A percentile compares a stretch with the other conserved stretches of the same genome.
phyloP scores from a whole-genome alignment of 345 rosid genomes.

The Pistacia vera region DNA sequence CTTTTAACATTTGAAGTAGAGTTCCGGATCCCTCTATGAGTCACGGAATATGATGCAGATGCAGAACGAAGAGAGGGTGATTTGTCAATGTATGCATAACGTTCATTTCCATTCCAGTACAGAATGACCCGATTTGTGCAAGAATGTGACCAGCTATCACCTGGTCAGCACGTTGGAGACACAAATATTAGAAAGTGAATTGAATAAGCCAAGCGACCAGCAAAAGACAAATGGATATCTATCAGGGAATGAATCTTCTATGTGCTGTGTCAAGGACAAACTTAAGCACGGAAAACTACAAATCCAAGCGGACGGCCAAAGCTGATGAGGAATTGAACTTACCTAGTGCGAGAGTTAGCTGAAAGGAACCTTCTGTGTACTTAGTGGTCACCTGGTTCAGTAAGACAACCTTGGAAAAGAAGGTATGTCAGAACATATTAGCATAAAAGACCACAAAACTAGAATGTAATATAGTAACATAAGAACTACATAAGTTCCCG shows the following conservation, averaged over 20 bases:
- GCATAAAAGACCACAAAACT: background rate
- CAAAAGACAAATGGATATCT: background rate
- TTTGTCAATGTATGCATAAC: slow-evolving; percentile 77
- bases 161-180: slow-evolving; percentile 36
- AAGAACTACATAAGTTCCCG: background rate
- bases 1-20: slow-evolving; percentile 60
- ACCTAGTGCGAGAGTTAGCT: slow-evolving; percentile 88
- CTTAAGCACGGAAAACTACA: background rate
- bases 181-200: background rate
- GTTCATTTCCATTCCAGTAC: slow-evolving; percentile 85
- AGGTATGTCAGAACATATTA: background rate
- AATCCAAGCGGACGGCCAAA: background rate
- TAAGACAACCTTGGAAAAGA: slow-evolving; percentile 68
- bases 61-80: slow-evolving; percentile 85
- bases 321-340: slow-evolving; percentile 19
- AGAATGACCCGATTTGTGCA: slow-evolving; percentile 84
- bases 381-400: slow-evolving; percentile 92
- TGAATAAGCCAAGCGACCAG: background rate
- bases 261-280: background rate
- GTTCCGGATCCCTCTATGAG: slow-evolving; percentile 66
- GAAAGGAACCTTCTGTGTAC: slow-evolving; percentile 74
- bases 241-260: background rate
- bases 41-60: slow-evolving; percentile 81
- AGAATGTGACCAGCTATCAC: slow-evolving; percentile 96
- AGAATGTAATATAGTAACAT: background rate